phyloP scores from a whole-genome alignment of 306 rosid species.

The Pachyrhizus erosus region DNA sequence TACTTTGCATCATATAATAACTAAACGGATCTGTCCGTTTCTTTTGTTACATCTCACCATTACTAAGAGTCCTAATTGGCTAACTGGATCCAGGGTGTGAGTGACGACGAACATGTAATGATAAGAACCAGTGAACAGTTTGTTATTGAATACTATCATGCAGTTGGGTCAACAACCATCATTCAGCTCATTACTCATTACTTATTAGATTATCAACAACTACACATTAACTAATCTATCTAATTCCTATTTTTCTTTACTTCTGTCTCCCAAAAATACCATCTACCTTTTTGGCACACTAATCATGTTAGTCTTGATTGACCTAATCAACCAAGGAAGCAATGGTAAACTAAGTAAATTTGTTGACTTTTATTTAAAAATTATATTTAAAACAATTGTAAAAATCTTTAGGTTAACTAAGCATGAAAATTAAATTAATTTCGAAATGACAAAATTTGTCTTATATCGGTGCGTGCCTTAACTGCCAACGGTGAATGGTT shows the following conservation, averaged over 20 bases:
- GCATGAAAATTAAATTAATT: not conserved
- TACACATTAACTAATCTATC: slow-evolving; percentile 30
- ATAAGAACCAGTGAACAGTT: slow-evolving; percentile 36
- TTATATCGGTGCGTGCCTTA: not conserved
- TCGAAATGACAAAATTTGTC: slow-evolving; percentile 16
- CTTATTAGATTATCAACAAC: not conserved
- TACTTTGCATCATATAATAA: not conserved
- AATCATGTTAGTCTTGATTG: not conserved
- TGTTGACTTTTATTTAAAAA: not conserved
- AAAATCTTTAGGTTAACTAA: no score
- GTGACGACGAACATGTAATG: slow-evolving; percentile 36
- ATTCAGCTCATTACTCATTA: not conserved
- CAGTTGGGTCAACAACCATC: slow-evolving; percentile 43
- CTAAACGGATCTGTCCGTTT: slow-evolving; percentile 1
- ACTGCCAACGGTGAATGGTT: slow-evolving; percentile 40
- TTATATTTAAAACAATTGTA: no score
- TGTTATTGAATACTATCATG: not conserved
- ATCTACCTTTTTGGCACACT: not conserved
- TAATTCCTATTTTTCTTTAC: not conserved
- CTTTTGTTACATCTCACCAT: slow-evolving; percentile 18
- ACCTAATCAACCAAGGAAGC: slow-evolving; percentile 2
- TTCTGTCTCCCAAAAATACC: not conserved
- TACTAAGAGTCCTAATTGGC: not conserved
- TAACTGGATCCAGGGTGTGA: not conserved
- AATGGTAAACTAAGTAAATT: not conserved